Evolutionary conservation across 2,329 filamentous ascomycete species (phyloP).

Genomic region (Lasiodiplodia gonubiensis): DNA sequence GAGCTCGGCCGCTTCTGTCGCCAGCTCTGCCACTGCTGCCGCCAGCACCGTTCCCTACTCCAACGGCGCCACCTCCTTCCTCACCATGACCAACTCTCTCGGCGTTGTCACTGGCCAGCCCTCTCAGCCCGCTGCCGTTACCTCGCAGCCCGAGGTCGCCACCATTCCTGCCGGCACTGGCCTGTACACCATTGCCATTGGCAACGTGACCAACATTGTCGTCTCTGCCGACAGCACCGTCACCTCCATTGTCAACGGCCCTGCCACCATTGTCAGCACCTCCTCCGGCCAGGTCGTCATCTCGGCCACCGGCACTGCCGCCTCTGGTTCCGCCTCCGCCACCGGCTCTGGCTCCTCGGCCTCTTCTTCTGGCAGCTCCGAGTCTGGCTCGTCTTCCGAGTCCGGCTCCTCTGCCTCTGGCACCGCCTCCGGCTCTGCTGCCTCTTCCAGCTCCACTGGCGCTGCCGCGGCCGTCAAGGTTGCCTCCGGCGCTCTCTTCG

Average conservation of each 20-base stretch:
- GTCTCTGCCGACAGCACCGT: constrained; percentile 41
- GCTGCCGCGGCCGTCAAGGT: constrained; percentile 26
- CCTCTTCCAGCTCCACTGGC: constrained; percentile 30
- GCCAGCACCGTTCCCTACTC: constrained; percentile 28
- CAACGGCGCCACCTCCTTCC: constrained; percentile 39
- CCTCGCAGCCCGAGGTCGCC: constrained; percentile 35
- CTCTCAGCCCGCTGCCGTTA: constrained; percentile 36
- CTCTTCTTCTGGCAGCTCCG: constrained; percentile 25
- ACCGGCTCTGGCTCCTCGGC: constrained; percentile 27
- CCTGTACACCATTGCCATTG: constrained; percentile 42
- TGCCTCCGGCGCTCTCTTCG: constrained; percentile 29
- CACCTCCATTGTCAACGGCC: constrained; percentile 40
- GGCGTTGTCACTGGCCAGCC: constrained; percentile 44
- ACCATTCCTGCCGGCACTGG: constrained; percentile 45
- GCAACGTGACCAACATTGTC: constrained; percentile 37
- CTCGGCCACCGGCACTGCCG: constrained; percentile 11
- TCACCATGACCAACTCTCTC: constrained; percentile 42
- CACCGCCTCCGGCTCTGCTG: constrained; percentile 26
- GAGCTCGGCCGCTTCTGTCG: constrained; percentile 1
- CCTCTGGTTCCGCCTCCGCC: constrained; percentile 25
- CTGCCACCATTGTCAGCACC: constrained; percentile 26
- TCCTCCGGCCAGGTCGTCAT: constrained; percentile 14
- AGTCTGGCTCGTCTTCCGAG: not conserved
- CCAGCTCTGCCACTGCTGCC: not conserved
- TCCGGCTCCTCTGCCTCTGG: constrained; percentile 29